Evolutionary conservation across 1,284 basidiomycete species (phyloP), one percentile per base, ranked within the genome.

Genomic region (Retiboletus flavoniger): DNA sequence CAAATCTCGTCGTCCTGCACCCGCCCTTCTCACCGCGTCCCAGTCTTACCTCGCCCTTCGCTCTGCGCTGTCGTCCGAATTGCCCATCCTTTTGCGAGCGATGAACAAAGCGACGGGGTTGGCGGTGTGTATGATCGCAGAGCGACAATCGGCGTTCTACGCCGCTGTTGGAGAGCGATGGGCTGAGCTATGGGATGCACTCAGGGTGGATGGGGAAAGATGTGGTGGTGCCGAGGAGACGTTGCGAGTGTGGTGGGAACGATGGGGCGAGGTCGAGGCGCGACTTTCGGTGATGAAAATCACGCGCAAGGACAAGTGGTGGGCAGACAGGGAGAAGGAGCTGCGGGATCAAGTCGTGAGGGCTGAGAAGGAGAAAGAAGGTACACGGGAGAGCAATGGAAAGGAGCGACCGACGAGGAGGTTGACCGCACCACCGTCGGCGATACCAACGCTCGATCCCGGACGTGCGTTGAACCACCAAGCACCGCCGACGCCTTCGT

Each of bases 111-210:
- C 87, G 13, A 73, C 89, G 31, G 73, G 74, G 0, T 63, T 75
- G 3, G 76, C 77, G 50, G 74, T 87, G 0, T 63, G 74, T 3
- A 74, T 79, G 34, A 72, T 90, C 17, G 78, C 78, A 0, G 67
- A 69, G 3, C 77, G 82, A 59, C 88, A 91, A 67, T 74, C 74
- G 3, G 66, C 70, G 16, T 89, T 85, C 61, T 91, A 81, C 74
- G 57, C 65, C 21, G 78, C 79, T 38, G 77, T 85, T 7, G 75
- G 78, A 40, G 80, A 82, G 47, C 72, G 78, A 36, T 92, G 89
- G 89, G 76, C 75, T 1, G 82, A 83, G n/a, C 71, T 91, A 17
- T 91, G 89, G 89, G 85, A 90, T 53, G 86, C 87, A 61, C 73
- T 91, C 40, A 76, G 82, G 35, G 84, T 89, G 10, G 87, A 90